Percentiles rank a stretch among this genome's conserved stretches.
Conservation (phyloP, 1,284 basidiomycete genomes). For the Phlebopus sp. region DNA sequence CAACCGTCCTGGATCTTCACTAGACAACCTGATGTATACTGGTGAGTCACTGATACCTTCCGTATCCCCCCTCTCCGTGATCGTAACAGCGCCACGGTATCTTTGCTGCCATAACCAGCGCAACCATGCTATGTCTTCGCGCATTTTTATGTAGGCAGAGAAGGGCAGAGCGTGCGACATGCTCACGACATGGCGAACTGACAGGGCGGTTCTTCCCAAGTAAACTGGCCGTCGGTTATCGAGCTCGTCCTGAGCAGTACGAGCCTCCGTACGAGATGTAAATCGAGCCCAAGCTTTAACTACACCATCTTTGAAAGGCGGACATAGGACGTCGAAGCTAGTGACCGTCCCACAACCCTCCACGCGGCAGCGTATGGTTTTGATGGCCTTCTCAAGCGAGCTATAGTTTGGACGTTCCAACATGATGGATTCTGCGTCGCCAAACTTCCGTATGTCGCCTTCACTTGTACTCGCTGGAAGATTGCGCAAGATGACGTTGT, state of each 20-base stretch:
- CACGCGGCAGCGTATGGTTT: slow-evolving; percentile 40
- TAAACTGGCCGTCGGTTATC: slow-evolving; percentile 42
- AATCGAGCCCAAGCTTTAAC: slow-evolving; percentile 56
- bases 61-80: slow-evolving; percentile 22
- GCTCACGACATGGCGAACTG: slow-evolving; percentile 48
- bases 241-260: slow-evolving; percentile 43
- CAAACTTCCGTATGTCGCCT: slow-evolving; percentile 44
- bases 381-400: slow-evolving; percentile 37
- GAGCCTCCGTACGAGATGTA: slow-evolving; percentile 45
- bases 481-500: slow-evolving; percentile 55
- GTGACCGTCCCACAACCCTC: slow-evolving; percentile 39
- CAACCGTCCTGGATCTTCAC: slow-evolving; percentile 45
- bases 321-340: slow-evolving; percentile 44
- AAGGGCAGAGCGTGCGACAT: slow-evolving; percentile 42
- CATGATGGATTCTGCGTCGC: slow-evolving; percentile 47
- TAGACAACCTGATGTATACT: slow-evolving; percentile 43
- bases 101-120: slow-evolving; percentile 27
- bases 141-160: slow-evolving; percentile 36
- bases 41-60: slow-evolving; percentile 18
- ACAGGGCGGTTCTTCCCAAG: slow-evolving; percentile 41
- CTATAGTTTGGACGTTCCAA: slow-evolving; percentile 50
- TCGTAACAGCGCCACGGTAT: slow-evolving; percentile 25
- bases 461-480: slow-evolving; percentile 46
- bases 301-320: slow-evolving; percentile 49
- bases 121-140: slow-evolving; percentile 38